These are phyloP conservation scores for Dactylonectria estremocensis DNA, from an alignment of 2,329 filamentous ascomycete genomes.

Conservation along the genomic window DNA sequence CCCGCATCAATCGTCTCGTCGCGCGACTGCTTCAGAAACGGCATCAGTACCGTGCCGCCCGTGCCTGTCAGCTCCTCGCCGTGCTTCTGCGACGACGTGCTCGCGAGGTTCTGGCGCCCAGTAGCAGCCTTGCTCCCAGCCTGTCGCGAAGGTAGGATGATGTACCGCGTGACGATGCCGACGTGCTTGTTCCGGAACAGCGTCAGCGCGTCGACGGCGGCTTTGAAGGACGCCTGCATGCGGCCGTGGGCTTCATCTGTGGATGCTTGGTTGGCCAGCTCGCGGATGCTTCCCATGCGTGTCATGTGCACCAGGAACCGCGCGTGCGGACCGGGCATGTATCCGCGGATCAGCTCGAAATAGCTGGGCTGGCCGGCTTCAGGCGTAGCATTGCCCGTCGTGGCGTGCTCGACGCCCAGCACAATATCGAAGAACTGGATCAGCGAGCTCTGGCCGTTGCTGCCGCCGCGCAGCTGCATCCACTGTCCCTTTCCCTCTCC, in stretches of 20 bases:
- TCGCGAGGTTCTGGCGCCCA: constrained; percentile 60
- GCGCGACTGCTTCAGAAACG: constrained; percentile 89
- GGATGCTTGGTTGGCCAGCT: constrained; percentile 72
- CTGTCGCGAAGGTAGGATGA: constrained; percentile 81
- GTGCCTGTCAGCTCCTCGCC: constrained; percentile 79
- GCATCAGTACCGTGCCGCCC: constrained; percentile 88
- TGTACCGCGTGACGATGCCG: constrained; percentile 90
- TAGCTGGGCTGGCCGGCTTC: constrained; percentile 55
- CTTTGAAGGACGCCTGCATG: constrained; percentile 72
- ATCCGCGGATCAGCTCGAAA: constrained; percentile 81
- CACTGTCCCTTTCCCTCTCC: constrained; percentile 77
- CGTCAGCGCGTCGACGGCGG: constrained; percentile 81
- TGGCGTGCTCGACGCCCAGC: constrained; percentile 83
- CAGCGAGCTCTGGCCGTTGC: constrained; percentile 92
- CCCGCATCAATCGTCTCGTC: constrained; percentile 79
- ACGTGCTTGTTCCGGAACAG: constrained; percentile 89
- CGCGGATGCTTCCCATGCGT: constrained; percentile 80
- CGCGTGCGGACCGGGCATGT: constrained; percentile 91
- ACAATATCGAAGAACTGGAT: constrained; percentile 95
- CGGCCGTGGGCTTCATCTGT: constrained; percentile 65
- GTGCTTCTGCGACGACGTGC: constrained; percentile 57
- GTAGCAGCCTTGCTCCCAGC: constrained; percentile 28
- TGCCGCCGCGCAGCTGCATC: constrained; percentile 87
- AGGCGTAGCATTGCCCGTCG: constrained; percentile 54
- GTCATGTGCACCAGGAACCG: constrained; percentile 82